phyloP scores from a whole-genome alignment of 2,329 filamentous ascomycete species.

The Trichophyton simii region DNA sequence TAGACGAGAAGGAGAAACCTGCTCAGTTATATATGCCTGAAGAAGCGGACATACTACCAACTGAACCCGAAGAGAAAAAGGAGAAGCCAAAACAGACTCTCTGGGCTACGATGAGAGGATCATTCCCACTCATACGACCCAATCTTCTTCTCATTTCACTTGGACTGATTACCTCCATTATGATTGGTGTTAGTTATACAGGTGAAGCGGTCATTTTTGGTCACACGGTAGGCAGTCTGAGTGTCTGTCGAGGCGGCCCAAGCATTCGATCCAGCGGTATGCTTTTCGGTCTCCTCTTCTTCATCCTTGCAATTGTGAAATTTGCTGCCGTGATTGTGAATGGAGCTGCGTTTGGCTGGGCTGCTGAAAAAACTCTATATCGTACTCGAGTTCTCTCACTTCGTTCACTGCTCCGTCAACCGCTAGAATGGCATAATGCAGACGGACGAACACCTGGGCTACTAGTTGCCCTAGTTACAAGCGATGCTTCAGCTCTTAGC shows the following conservation, averaged over 20 bases:
- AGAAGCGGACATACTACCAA: not conserved
- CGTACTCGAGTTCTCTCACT: constrained; percentile 47
- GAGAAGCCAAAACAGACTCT: constrained; percentile 3
- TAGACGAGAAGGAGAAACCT: not conserved
- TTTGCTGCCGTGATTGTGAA: constrained; percentile 46
- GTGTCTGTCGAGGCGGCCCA: constrained; percentile 35
- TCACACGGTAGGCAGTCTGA: constrained; percentile 40
- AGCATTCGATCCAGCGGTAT: constrained; percentile 36
- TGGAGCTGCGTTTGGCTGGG: constrained; percentile 40
- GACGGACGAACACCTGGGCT: constrained; percentile 45
- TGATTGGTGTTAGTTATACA: constrained; percentile 44
- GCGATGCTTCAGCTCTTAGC: constrained; percentile 50
- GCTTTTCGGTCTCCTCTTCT: constrained; percentile 42
- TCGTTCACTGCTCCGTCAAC: constrained; percentile 48
- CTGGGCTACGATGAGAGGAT: constrained; percentile 21
- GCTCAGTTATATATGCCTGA: not conserved
- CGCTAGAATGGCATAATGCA: constrained; percentile 54
- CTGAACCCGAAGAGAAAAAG: not conserved
- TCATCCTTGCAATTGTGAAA: constrained; percentile 43
- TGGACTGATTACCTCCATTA: constrained; percentile 35
- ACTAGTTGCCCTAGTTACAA: constrained; percentile 52
- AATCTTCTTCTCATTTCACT: constrained; percentile 29
- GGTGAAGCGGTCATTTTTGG: constrained; percentile 44
- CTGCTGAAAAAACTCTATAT: constrained; percentile 50
- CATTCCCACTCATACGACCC: constrained; percentile 30